phyloP scores from a whole-genome alignment of 192 early-diverging fungal species.

The Irineochytrium annulatum region DNA sequence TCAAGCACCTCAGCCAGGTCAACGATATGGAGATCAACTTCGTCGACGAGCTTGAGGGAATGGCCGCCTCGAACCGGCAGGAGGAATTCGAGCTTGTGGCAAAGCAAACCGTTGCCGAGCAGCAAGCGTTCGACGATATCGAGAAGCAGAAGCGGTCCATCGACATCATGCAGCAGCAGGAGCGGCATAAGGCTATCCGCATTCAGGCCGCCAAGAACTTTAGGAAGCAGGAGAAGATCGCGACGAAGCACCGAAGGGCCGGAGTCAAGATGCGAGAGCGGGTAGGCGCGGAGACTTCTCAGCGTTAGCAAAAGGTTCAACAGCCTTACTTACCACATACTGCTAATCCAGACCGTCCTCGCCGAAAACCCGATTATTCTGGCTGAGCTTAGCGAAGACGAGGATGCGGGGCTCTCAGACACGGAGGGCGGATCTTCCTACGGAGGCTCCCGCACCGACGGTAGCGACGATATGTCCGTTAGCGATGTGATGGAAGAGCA shows the following conservation, averaged over 20 bases:
- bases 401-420: too few relatives aligned
- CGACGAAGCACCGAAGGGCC: slow-evolving; percentile 12
- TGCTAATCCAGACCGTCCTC: slow-evolving; percentile 21
- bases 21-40: slow-evolving; percentile 23
- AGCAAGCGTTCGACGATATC: background rate
- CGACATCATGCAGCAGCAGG: slow-evolving; percentile 8
- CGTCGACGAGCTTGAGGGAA: slow-evolving; percentile 20
- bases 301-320: too few relatives aligned
- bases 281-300: too few relatives aligned
- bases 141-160: slow-evolving; percentile 10
- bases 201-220: background rate
- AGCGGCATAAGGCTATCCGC: slow-evolving; percentile 10
- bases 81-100: slow-evolving; percentile 22
- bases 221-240: slow-evolving; percentile 10
- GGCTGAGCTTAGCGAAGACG: slow-evolving; percentile 3
- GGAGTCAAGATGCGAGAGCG: slow-evolving; percentile 7
- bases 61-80: slow-evolving; percentile 5
- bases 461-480: too few relatives aligned
- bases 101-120: slow-evolving; percentile 15
- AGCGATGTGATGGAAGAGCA: too few relatives aligned
- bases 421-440: too few relatives aligned
- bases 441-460: too few relatives aligned
- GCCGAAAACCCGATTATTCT: slow-evolving; percentile 20
- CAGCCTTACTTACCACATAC: background rate
- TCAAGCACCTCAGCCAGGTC: slow-evolving; percentile 19